Evolutionary conservation across 2,329 filamentous ascomycete species (phyloP).

Genomic region (Didymella pomorum): DNA sequence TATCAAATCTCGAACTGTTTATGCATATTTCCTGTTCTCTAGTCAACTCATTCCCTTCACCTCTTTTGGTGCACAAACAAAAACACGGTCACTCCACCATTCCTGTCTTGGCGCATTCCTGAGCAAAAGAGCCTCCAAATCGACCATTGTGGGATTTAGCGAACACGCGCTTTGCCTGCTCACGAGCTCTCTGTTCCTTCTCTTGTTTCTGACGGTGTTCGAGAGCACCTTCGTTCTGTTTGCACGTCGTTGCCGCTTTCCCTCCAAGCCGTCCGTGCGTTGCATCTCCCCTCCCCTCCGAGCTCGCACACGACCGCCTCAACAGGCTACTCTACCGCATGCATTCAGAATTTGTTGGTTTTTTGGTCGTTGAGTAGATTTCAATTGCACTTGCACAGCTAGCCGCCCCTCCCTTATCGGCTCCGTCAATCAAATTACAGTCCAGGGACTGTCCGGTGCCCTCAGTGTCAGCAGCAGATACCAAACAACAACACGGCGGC

Average conservation of each 20-base stretch:
- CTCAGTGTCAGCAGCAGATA: constrained; percentile 36
- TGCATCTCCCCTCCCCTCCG: constrained; percentile 19
- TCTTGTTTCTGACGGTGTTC: constrained; percentile 24
- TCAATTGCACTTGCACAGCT: constrained; percentile 37
- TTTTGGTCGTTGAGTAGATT: constrained; percentile 40
- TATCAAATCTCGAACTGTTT: constrained; percentile 4
- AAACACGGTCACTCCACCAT: constrained; percentile 13
- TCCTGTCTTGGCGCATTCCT: constrained; percentile 24
- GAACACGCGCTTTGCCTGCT: constrained; percentile 22
- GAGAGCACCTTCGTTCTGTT: constrained; percentile 36
- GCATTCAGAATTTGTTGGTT: constrained; percentile 46
- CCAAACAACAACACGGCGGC: constrained; percentile 28
- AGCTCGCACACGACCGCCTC: constrained; percentile 18
- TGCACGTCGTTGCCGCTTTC: constrained; percentile 28
- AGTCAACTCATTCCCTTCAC: constrained; percentile 23
- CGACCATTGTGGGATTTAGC: neutral
- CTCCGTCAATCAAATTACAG: constrained; percentile 29
- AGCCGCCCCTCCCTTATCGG: constrained; percentile 44
- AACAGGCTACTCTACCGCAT: constrained; percentile 25
- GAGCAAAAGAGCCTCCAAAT: constrained; percentile 5
- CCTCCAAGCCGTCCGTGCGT: constrained; percentile 33
- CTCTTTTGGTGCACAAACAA: constrained; percentile 18
- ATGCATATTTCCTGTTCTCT: constrained; percentile 17
- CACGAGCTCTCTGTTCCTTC: constrained; percentile 21
- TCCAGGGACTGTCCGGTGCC: constrained; percentile 24